Conservation (phyloP, 345 rosid species). For the Linum tenue region DNA sequence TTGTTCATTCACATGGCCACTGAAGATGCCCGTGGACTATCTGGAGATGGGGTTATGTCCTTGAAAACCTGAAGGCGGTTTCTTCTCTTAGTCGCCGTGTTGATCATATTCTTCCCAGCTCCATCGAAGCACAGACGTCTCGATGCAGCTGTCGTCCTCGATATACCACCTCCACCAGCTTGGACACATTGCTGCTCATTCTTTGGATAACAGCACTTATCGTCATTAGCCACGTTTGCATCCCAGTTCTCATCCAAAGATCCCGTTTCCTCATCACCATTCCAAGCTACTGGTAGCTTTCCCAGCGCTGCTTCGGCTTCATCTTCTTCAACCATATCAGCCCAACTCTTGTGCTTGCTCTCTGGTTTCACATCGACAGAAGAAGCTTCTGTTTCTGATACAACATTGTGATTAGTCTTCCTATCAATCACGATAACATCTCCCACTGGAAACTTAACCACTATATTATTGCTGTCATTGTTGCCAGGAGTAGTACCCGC, state of each 20-base stretch:
- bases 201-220: slow-evolving; percentile 8
- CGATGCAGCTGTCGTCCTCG: slow-evolving; percentile 9
- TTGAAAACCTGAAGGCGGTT: slow-evolving; percentile 45
- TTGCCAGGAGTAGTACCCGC: not conserved
- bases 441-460: not conserved
- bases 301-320: slow-evolving; percentile 19
- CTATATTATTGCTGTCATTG: not conserved
- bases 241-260: slow-evolving; percentile 35
- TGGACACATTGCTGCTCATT: slow-evolving; percentile 14
- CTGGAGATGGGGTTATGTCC: slow-evolving; percentile 41
- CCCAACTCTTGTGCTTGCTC: slow-evolving; percentile 53
- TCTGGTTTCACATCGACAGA: not conserved
- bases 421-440: not conserved
- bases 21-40: slow-evolving; percentile 17
- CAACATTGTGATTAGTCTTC: not conserved
- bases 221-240: slow-evolving; percentile 23
- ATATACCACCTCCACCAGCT: slow-evolving; percentile 14
- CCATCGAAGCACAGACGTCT: slow-evolving; percentile 23
- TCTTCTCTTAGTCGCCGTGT: slow-evolving; percentile 12
- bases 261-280: slow-evolving; percentile 14
- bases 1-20: not conserved
- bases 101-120: slow-evolving; percentile 2
- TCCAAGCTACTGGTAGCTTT: slow-evolving; percentile 8
- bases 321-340: slow-evolving; percentile 71
- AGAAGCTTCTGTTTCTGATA: slow-evolving; percentile 1